A percentile compares a stretch with the other conserved stretches of the same genome.
Evolutionary conservation across 2,329 filamentous ascomycete genomes (phyloP).

Genomic region (Paraphaeosphaeria sporulosa): DNA sequence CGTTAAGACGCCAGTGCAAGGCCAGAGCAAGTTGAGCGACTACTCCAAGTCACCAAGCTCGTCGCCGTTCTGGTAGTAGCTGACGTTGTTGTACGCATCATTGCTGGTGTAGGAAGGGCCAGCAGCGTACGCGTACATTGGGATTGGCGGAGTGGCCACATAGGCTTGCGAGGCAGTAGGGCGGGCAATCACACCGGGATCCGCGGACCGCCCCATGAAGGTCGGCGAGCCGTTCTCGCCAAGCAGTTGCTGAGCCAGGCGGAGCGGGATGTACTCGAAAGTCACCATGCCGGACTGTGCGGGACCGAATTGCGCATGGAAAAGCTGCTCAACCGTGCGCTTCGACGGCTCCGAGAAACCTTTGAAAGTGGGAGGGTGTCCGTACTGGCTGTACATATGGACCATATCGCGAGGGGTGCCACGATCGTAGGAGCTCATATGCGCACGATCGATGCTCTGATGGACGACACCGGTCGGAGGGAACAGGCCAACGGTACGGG

Average conservation of each 20-base stretch:
- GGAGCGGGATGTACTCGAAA: constrained; percentile 39
- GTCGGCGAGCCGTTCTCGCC: not conserved
- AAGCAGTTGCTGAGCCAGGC: constrained; percentile 29
- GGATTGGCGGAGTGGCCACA: not conserved
- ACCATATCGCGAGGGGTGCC: constrained; percentile 65
- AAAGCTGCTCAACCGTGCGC: constrained; percentile 35
- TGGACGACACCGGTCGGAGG: constrained; percentile 79
- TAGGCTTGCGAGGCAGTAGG: constrained; percentile 9
- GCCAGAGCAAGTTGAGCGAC: not conserved
- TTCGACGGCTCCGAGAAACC: constrained; percentile 26
- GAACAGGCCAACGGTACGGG: constrained; percentile 85
- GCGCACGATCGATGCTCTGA: constrained; percentile 77
- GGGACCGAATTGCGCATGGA: constrained; percentile 28
- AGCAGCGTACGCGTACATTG: not conserved
- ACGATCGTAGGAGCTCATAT: constrained; percentile 80
- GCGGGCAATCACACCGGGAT: constrained; percentile 35
- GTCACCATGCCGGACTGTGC: constrained; percentile 29
- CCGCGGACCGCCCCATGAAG: constrained; percentile 2
- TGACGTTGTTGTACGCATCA: not conserved
- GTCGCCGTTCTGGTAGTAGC: not conserved
- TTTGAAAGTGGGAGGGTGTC: constrained; percentile 21
- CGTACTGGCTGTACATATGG: constrained; percentile 29
- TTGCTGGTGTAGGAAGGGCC: not conserved
- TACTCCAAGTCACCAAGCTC: not conserved
- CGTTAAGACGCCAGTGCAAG: not conserved